phyloP scores from a whole-genome alignment of 805 yeast genomes.

The Kregervanrija pseudodelftensis region DNA sequence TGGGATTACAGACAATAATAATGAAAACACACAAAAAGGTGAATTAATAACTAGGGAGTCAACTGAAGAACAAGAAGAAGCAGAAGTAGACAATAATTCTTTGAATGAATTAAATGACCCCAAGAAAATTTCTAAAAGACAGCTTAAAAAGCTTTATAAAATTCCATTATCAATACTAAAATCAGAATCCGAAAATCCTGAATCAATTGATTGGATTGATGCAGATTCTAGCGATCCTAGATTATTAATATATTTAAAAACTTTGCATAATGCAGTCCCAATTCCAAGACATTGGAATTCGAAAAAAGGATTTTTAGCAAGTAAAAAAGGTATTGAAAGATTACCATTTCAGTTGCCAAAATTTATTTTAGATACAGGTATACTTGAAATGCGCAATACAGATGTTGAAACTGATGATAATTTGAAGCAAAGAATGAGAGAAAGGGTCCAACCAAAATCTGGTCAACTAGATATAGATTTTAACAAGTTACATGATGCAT shows the following conservation, averaged over 20 bases:
- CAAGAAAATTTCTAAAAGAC: constrained; percentile 36
- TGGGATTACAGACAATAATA: constrained; percentile 5
- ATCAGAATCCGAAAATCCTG: constrained; percentile 53
- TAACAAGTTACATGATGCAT: constrained; percentile 74
- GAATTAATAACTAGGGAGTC: neutral
- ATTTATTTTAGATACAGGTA: constrained; percentile 76
- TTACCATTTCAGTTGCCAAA: constrained; percentile 72
- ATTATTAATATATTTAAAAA: constrained; percentile 56
- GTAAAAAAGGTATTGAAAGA: constrained; percentile 58
- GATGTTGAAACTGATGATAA: constrained; percentile 38
- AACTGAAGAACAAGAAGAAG: neutral
- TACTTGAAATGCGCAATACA: constrained; percentile 75
- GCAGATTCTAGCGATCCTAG: constrained; percentile 77
- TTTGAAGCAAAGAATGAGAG: constrained; percentile 69
- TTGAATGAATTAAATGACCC: constrained; percentile 8
- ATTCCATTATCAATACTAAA: constrained; percentile 66
- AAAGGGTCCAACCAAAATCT: constrained; percentile 83
- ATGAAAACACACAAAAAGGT: constrained; percentile 5
- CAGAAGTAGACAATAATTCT: neutral
- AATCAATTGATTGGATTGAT: constrained; percentile 80
- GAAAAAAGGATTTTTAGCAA: constrained; percentile 66
- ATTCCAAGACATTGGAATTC: constrained; percentile 84
- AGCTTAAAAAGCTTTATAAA: constrained; percentile 44
- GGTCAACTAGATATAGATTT: constrained; percentile 83
- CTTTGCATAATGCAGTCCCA: constrained; percentile 56